Base-by-base conservation (phyloP, 495 filamentous ascomycete species). In the Tuber indicum region DNA sequence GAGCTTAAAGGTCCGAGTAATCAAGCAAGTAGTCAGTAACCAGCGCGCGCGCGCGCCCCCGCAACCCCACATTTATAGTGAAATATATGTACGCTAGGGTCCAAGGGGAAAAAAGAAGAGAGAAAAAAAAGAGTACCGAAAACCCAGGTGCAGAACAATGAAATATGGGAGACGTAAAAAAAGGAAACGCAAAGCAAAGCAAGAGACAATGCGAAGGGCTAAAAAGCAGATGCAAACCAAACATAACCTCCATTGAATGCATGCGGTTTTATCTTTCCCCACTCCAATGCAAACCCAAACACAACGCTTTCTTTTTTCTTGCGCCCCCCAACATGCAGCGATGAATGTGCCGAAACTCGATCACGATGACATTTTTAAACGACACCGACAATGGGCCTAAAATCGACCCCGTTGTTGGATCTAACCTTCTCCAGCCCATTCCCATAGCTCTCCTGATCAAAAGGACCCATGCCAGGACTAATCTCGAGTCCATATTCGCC, bases 81-180 rank as follows among this genome's bases (percentile, higher is more conserved):
- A 79, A 78, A 71, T 62, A 78, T 78, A 79, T 79, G 72, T 79
- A 79, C 78, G 74, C 46, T 71, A 14, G 36, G 71, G 73, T 75
- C 46, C 71, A 70, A 46, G 69, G 36, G 8, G 58, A 41, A 45
- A 58, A 74, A 66, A 52, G 77, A 66, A 17, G 43, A 62, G 32
- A 32, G 1, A 32, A 32, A 32, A 73, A 71, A 73, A 71, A 79
- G 39, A 74, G 58, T 58, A 26, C 49, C 21, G 21, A 52, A 78
- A 79, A 75, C 75, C 43, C 21, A 73, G 71, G 72, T 75, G 69
- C 62, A 78, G 70, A 72, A 78, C 46, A 71, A 78, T 70, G 52
- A 78, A 77, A 42, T 72, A 70, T 71, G 23, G 44, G 44, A 79
- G 71, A 58, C 71, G 49, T 52, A 58, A 75, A 36, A 62, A 74